These are phyloP conservation scores for Cyberlindnera subsufficiens DNA, from an alignment of 805 yeast genomes.

Conservation along the genomic window DNA sequence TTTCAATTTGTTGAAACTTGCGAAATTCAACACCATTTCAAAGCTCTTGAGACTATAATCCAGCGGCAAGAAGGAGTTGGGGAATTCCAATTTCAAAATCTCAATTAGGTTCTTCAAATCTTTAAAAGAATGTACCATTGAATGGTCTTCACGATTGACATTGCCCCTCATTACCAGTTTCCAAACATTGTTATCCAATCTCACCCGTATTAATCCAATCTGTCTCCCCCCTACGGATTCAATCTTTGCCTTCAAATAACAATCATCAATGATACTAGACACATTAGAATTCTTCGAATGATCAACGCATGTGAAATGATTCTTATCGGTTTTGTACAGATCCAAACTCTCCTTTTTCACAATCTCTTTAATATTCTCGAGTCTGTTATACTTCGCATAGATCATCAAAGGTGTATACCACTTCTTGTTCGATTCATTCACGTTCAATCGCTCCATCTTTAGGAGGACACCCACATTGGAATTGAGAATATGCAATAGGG, in stretches of 20 bases:
- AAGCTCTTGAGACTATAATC: constrained; percentile 19
- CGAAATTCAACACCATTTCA: constrained; percentile 16
- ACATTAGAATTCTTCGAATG: constrained; percentile 35
- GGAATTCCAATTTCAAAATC: constrained; percentile 31
- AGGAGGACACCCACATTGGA: constrained; percentile 40
- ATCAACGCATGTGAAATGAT: constrained; percentile 36
- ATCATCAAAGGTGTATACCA: constrained; percentile 66
- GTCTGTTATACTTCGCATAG: constrained; percentile 62
- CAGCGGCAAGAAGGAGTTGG: constrained; percentile 28
- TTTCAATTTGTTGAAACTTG: constrained; percentile 36
- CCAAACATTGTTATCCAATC: constrained; percentile 26
- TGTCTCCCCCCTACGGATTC: constrained; percentile 19
- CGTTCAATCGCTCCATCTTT: constrained; percentile 31
- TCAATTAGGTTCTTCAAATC: constrained; percentile 29
- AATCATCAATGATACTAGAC: constrained; percentile 29
- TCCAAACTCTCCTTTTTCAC: constrained; percentile 45
- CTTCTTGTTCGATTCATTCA: constrained; percentile 56
- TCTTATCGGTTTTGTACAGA: constrained; percentile 26
- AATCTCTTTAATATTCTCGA: constrained; percentile 50
- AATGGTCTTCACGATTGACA: constrained; percentile 7
- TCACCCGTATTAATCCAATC: constrained; percentile 31
- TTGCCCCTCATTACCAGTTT: constrained; percentile 23
- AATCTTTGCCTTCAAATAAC: constrained; percentile 17
- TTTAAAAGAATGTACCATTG: constrained; percentile 23
- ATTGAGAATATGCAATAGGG: constrained; percentile 66